phyloP scores from a whole-genome alignment of 2,329 filamentous ascomycete species.

The Juglanconis juglandina region DNA sequence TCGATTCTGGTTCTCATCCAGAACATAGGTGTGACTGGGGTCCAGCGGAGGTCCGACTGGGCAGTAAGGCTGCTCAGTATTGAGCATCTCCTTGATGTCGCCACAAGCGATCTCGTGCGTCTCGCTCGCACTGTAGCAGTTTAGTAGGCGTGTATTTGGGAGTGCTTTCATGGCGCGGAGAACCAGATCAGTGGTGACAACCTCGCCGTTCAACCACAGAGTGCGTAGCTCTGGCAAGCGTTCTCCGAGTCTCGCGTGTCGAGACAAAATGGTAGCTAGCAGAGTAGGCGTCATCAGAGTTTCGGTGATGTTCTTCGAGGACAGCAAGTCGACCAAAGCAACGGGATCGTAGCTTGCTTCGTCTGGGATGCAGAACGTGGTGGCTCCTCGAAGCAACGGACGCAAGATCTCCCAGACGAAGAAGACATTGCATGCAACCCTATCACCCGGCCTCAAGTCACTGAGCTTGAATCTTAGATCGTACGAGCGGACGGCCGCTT shows the following conservation, averaged over 20 bases:
- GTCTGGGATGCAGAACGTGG: constrained; percentile 72
- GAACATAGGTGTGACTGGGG: constrained; percentile 66
- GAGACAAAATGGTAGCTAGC: constrained; percentile 68
- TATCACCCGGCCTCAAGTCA: constrained; percentile 67
- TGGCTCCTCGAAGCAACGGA: constrained; percentile 71
- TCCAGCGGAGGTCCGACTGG: constrained; percentile 71
- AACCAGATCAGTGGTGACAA: constrained; percentile 74
- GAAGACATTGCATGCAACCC: constrained; percentile 85
- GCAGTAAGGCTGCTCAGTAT: constrained; percentile 62
- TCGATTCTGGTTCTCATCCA: constrained; percentile 64
- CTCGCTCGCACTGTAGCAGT: constrained; percentile 80
- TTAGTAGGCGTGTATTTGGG: constrained; percentile 67
- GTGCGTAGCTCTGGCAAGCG: constrained; percentile 65
- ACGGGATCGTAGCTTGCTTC: constrained; percentile 74
- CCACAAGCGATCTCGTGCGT: constrained; percentile 78
- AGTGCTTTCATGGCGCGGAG: constrained; percentile 65
- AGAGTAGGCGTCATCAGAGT: constrained; percentile 82
- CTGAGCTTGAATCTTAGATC: constrained; percentile 67
- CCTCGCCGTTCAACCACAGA: constrained; percentile 75
- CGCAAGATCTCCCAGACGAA: constrained; percentile 84
- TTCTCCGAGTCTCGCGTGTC: constrained; percentile 62
- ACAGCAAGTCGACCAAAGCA: constrained; percentile 67
- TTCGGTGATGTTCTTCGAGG: constrained; percentile 66
- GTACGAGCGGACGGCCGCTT: constrained; percentile 71
- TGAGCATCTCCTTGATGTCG: constrained; percentile 66